Base-by-base conservation (phyloP, 208 protist genomes). In the Trypanosoma lewisi region DNA sequence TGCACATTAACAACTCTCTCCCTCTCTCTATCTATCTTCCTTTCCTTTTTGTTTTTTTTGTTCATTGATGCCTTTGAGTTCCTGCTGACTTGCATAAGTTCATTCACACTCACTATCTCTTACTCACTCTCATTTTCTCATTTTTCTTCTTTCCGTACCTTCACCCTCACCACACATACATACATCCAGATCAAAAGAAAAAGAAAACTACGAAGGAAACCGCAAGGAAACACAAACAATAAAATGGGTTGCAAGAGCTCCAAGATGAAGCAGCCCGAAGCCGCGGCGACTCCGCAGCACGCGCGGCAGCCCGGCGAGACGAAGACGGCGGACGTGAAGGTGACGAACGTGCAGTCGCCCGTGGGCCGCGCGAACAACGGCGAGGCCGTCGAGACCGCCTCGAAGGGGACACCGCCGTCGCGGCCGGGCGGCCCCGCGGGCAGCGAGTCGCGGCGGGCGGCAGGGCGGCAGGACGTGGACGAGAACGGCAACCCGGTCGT, bases 401-500 rank as follows among this genome's bases (percentile, higher is more conserved):
- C 41, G 37, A 19, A 16, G 54, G 11, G 14, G 45, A 49, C 28
- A 30, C 6, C 59, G 23, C 19, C 12, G 21, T 33, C 30, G 58
- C 4, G 17, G 21, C 14, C 31, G 7, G 23, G 14, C 12, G 27
- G 30, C 47, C 19, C 2, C 8, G 31, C 8, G 5, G 45, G 42
- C 44, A 44, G 5, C 25, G 45, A 42, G 21, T 17, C 1, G n/a
- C 42, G 30, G 16, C 31, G n/a, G n/a, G 23, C 53, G 36, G 19
- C 33, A 41, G 16, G 27, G 30, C 7, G 37, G 41, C 23, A 76
- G 49, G 61, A 83, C 1, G 16, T 80, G 4, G 82, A 89, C 58
- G 82, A 89, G 19, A 49, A 85, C 3, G 85, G 75, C 57, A 85
- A 82, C 55, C 55, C 67, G 33, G 68, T 92, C 2, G 65, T 84